Evolutionary conservation across 2,329 filamentous ascomycete genomes (phyloP).

Genomic region (Calonectria naviculata): DNA sequence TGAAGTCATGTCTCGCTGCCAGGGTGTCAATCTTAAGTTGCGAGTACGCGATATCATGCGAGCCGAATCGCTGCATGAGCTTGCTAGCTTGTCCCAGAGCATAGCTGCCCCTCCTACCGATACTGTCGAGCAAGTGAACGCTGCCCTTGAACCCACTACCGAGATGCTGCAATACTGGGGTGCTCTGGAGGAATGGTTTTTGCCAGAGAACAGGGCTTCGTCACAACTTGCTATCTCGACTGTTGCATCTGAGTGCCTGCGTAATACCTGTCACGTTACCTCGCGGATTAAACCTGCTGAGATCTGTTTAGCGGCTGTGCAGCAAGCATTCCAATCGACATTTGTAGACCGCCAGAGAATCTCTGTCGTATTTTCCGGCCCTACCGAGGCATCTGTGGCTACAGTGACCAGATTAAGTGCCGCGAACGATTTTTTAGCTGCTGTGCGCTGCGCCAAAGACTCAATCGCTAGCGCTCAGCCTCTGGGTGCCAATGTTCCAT

Average conservation of each 20-base stretch:
- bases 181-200: constrained; percentile 10
- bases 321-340: constrained; percentile 5
- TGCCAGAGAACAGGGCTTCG: neutral
- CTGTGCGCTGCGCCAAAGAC: constrained; percentile 13
- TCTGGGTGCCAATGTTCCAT: neutral
- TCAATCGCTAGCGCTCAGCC: constrained; percentile 2
- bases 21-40: constrained; percentile 57
- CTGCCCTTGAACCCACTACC: constrained; percentile 1
- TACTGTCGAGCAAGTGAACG: neutral
- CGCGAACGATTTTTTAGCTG: neutral
- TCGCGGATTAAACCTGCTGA: constrained; percentile 4
- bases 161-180: constrained; percentile 16
- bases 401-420: neutral
- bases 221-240: neutral
- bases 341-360: constrained; percentile 11
- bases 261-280: constrained; percentile 3
- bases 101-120: neutral
- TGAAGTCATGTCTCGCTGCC: constrained; percentile 52
- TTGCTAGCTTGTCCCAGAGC: constrained; percentile 1
- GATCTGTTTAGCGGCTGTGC: constrained; percentile 8
- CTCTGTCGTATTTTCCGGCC: constrained; percentile 2
- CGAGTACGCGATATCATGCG: constrained; percentile 18
- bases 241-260: neutral
- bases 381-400: constrained; percentile 1
- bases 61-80: constrained; percentile 8